Base-by-base conservation (phyloP, 106 monocot genomes). In the Phalaenopsis equestris region DNA sequence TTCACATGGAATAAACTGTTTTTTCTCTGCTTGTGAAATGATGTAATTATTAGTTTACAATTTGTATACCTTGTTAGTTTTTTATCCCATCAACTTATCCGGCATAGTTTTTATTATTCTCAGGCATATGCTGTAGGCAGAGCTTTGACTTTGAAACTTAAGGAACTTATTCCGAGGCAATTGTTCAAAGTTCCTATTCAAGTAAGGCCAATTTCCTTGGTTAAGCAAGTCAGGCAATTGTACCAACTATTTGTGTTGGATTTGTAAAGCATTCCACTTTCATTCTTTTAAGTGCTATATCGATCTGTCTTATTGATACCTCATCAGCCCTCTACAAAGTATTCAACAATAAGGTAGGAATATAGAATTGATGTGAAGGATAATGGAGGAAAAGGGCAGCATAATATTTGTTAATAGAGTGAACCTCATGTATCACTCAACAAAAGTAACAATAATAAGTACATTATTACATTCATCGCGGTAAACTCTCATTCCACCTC, bases 101-200 rank as follows among this genome's bases (percentile, higher is more conserved):
- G 43, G 14, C 43, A 42, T 75, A 9, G n/a, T n/a, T 75, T 75
- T 23, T 46, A 17, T 45, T 75, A n/a, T 80, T 41, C 52, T 52
- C 82, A 96, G 96, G 93, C 93, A 80, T 97, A 94, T 83, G n/a
- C 88, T 84, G 88, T 98, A 23, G 97, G 97, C 55, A 94, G 97
- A 76, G 97, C 97, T 75, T 76, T 98, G 47, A 94, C 97, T 77
- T 86, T 94, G 72, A 98, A 92, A 77, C 83, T 98, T 21, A 98
- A 98, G 77, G 97, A 98, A 78, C 92, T 94, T 73, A 98, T 98
- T 82, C 97, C 97, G 68, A 87, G 94, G 77, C 97, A 98, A 80
- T 91, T 98, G 97, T 98, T 98, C 86, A 98, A 90, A 94, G 80
- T 98, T 38, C 97, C 97, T 19, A 98, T 98, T 41, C 97, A 98